Evolutionary conservation across 2,329 filamentous ascomycete genomes (phyloP).

Genomic region (Penicillium glabrum): DNA sequence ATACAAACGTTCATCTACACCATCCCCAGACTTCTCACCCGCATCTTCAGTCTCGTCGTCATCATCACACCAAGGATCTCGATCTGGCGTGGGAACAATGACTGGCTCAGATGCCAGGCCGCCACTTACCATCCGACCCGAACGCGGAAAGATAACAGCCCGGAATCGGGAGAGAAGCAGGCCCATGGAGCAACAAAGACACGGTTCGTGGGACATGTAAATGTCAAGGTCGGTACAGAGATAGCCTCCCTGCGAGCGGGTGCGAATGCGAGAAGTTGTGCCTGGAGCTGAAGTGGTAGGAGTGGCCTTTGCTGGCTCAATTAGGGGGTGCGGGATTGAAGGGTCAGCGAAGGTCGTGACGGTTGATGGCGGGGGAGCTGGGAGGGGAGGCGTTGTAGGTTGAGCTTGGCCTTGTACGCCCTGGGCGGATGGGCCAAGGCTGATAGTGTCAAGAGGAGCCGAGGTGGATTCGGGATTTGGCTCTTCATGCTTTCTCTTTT

Average conservation of each 20-base stretch:
- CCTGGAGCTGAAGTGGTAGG: neutral
- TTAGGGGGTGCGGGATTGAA: neutral
- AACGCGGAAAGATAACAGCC: slow-evolving; percentile 67
- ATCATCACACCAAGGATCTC: slow-evolving; percentile 14
- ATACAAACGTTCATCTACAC: slow-evolving; percentile 21
- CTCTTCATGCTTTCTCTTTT: slow-evolving; percentile 21
- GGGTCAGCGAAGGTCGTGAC: slow-evolving; percentile 1
- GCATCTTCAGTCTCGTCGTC: neutral
- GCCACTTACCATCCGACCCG: slow-evolving; percentile 75
- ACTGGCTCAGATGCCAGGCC: slow-evolving; percentile 72
- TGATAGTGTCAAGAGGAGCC: neutral
- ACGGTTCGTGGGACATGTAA: slow-evolving; percentile 94
- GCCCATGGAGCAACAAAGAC: slow-evolving; percentile 95
- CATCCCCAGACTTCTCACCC: slow-evolving; percentile 8
- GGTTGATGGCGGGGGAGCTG: slow-evolving; percentile 9
- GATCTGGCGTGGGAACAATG: slow-evolving; percentile 12
- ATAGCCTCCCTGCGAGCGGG: slow-evolving; percentile 77
- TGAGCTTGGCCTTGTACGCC: slow-evolving; percentile 20
- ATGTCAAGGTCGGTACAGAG: slow-evolving; percentile 91
- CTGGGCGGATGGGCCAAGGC: slow-evolving; percentile 3
- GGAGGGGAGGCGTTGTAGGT: slow-evolving; percentile 10
- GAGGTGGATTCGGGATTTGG: slow-evolving; percentile 9
- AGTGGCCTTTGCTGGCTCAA: neutral
- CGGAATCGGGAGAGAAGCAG: slow-evolving; percentile 92
- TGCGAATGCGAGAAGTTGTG: slow-evolving; percentile 63